Conservation (phyloP, 768 basidiomycete genomes). For the Mycena alexandri region DNA sequence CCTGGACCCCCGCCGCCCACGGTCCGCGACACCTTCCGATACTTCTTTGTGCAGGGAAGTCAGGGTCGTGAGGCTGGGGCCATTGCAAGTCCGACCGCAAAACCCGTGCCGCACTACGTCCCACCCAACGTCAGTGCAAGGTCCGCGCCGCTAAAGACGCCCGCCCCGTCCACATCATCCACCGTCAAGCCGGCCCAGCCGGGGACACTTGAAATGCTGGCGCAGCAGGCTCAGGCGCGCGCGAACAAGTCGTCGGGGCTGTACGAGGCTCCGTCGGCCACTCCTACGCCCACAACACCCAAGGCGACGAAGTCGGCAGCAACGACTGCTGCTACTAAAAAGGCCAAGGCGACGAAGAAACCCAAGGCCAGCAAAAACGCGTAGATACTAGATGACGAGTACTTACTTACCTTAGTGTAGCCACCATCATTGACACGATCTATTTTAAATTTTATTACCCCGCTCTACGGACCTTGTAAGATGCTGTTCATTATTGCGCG, state of each 20-base stretch:
- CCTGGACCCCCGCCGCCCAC: constrained; percentile 49
- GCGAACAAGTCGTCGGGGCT: constrained; percentile 5
- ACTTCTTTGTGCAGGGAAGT: not conserved
- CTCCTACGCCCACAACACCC: not conserved
- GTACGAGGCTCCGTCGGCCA: constrained; percentile 14
- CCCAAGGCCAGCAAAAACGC: not conserved
- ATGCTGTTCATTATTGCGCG: no score
- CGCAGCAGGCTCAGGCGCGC: constrained; percentile 21
- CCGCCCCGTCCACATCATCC: not conserved
- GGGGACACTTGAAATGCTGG: constrained; percentile 13
- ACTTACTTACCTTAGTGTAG: no score
- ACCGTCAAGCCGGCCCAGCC: not conserved
- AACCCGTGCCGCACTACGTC: constrained; percentile 8
- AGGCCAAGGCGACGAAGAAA: not conserved
- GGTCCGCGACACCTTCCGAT: constrained; percentile 24
- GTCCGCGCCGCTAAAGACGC: not conserved
- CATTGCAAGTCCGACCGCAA: not conserved
- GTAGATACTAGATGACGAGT: constrained; percentile 1
- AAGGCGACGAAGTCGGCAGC: not conserved
- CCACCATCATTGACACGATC: no score
- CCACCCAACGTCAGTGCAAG: constrained; percentile 2
- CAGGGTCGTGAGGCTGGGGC: not conserved
- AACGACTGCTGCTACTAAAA: not conserved
- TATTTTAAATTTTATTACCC: no score
- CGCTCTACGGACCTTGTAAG: no score